Base-by-base conservation (phyloP, 2,329 filamentous ascomycete genomes). In the Simplicillium aogashimaense region DNA sequence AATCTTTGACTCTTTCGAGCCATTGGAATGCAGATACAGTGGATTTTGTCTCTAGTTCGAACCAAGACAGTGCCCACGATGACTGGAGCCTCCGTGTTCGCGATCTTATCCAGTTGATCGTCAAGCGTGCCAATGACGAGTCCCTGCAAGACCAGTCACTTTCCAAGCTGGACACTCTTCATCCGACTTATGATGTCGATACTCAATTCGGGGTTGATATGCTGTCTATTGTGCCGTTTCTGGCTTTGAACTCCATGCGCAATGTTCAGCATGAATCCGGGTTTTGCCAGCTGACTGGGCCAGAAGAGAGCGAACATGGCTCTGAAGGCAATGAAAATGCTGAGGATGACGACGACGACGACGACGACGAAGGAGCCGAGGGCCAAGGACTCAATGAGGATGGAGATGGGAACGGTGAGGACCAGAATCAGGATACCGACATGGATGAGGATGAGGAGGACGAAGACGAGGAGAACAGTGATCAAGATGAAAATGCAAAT, bases 161-260 rank as follows among this genome's bases (percentile, higher is more conserved):
- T 6, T 36, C 38, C 4, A 36, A 33, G 15, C 16, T 42, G 11
- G 36, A 29, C 12, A 9, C 8, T 11, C 16, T 42, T 13, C 3
- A 18, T 3, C 25, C 30, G 1, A 29, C n/a, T 3, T 4, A 4
- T 2, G 16, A 31, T 12, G 7, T 42, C 9, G 16, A 16, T 11
- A 4, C 4, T 15, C 35, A 38, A 14, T 2, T 3, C 13, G 40
- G 31, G 4, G 17, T 11, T 3, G 5, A 17, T 13, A 16, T 42
- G 25, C 33, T 35, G 13, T 6, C 1, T 3, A 9, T 42, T 7
- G 35, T 42, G 17, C 41, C 41, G 13, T 42, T 42, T 13, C 7
- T 42, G 17, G 18, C 37, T 16, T 36, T 42, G 2, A 32, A 42
- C 7, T 39, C 41, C 3, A 9, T 42, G 17, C 37, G 18, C 7